phyloP scores from a whole-genome alignment of 2,329 filamentous ascomycete genomes.

The Neoascochyta sp. region DNA sequence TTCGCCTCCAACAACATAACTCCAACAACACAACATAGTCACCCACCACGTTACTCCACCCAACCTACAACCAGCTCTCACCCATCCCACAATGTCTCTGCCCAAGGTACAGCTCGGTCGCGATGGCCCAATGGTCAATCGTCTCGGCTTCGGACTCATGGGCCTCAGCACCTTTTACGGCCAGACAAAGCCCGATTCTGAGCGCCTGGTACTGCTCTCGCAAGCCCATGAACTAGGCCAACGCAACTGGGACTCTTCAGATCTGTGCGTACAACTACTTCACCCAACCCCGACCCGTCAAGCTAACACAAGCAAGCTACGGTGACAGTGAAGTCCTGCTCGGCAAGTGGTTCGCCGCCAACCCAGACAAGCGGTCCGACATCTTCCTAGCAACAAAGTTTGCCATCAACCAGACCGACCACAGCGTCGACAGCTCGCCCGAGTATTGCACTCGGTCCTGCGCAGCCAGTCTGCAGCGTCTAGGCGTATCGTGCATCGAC shows the following conservation, averaged over 20 bases:
- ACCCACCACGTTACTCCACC: neutral
- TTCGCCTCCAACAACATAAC: neutral
- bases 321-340: conserved; percentile 36
- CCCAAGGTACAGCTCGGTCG: conserved; percentile 50
- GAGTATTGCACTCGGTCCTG: conserved; percentile 42
- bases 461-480: conserved; percentile 39
- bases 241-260: conserved; percentile 30
- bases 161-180: conserved; percentile 49
- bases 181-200: conserved; percentile 46
- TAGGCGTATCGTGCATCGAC: conserved; percentile 45
- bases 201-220: conserved; percentile 52
- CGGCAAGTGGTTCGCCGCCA: conserved; percentile 34
- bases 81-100: conserved; percentile 25
- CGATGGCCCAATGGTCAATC: conserved; percentile 50
- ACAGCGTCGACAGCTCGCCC: conserved; percentile 37
- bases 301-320: conserved; percentile 8
- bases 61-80: conserved; percentile 1
- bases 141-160: conserved; percentile 55
- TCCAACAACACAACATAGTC: neutral
- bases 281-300: neutral
- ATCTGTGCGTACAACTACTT: conserved; percentile 16
- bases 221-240: conserved; percentile 50
- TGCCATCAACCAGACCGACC: conserved; percentile 45
- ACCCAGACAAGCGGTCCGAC: conserved; percentile 40
- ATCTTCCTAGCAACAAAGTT: conserved; percentile 47